Conservation (phyloP, 768 basidiomycete genomes). For the Crassisporium funariophilum region DNA sequence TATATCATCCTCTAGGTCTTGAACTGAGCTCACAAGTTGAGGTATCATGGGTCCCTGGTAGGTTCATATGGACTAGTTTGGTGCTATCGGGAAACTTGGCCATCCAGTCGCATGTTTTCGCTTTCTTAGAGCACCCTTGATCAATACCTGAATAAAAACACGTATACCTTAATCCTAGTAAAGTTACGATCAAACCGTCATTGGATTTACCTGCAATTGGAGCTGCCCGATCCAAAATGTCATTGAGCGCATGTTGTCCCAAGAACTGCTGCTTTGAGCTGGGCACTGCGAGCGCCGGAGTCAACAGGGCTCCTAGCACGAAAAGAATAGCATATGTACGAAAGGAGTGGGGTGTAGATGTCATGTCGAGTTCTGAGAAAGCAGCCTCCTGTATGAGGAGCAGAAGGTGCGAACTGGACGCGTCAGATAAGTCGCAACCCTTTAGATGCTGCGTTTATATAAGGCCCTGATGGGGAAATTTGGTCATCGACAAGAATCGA, state of each 20-base stretch:
- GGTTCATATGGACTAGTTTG: slow-evolving; percentile 47
- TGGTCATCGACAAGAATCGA: no score
- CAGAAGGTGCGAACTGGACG: no score
- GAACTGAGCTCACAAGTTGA: slow-evolving; percentile 38
- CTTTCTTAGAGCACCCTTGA: slow-evolving; percentile 31
- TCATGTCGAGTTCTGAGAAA: no score
- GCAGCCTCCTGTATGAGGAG: no score
- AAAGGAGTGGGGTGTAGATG: neutral
- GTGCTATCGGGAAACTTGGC: slow-evolving; percentile 43
- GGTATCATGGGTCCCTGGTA: slow-evolving; percentile 56
- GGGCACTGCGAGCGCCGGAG: slow-evolving; percentile 4
- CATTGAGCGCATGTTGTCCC: slow-evolving; percentile 22
- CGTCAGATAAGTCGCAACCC: no score
- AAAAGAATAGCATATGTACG: neutral
- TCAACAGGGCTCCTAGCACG: neutral
- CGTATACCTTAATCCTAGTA: no score
- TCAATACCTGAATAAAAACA: slow-evolving; percentile 38
- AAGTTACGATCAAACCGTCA: no score
- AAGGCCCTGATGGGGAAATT: no score
- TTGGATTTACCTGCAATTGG: slow-evolving; percentile 30
- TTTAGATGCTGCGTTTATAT: no score
- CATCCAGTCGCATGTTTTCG: slow-evolving; percentile 49
- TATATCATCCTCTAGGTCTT: neutral
- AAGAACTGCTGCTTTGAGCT: slow-evolving; percentile 15
- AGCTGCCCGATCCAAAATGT: slow-evolving; percentile 23